Percentiles rank a stretch among this genome's conserved stretches.
phyloP scores from a whole-genome alignment of 2,329 filamentous ascomycete species.

The Talaromyces pinophilus region DNA sequence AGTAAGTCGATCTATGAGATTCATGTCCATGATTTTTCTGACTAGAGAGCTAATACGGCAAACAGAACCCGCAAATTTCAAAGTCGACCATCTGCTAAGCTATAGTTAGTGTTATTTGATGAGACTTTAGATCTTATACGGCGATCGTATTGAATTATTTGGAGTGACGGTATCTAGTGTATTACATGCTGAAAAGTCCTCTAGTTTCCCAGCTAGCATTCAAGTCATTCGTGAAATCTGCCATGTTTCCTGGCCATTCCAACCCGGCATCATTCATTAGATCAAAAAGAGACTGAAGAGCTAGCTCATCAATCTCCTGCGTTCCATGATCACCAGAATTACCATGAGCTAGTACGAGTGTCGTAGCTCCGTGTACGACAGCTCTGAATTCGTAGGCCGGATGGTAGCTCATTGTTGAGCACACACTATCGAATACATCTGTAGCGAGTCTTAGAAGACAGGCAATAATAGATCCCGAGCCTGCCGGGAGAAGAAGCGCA shows the following conservation, averaged over 20 bases:
- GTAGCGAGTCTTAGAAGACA: conserved; percentile 22
- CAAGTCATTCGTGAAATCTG: conserved; percentile 19
- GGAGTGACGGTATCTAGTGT: neutral
- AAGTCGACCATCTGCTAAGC: neutral
- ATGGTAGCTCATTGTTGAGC: conserved; percentile 22
- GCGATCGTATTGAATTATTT: neutral
- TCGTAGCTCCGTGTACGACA: conserved; percentile 24
- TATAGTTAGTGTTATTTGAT: conserved; percentile 2
- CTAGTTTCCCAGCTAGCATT: neutral
- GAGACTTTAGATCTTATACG: neutral
- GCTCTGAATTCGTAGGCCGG: conserved; percentile 25
- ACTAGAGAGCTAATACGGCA: neutral
- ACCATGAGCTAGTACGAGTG: conserved; percentile 20
- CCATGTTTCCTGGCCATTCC: conserved; percentile 25
- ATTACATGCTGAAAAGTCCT: neutral
- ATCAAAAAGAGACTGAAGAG: conserved; percentile 24
- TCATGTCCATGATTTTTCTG: neutral
- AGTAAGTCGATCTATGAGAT: conserved; percentile 17
- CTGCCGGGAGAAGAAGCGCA: neutral
- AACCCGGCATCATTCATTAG: conserved; percentile 26
- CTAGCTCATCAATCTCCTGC: conserved; percentile 22
- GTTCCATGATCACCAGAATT: neutral
- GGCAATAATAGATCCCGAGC: conserved; percentile 21
- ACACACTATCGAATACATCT: conserved; percentile 26
- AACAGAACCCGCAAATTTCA: conserved; percentile 10